Percentiles rank a stretch among this genome's conserved stretches.
These are phyloP conservation scores for Fraxinus baroniana DNA, from an alignment of 305 asterid species.

Conservation along the genomic window DNA sequence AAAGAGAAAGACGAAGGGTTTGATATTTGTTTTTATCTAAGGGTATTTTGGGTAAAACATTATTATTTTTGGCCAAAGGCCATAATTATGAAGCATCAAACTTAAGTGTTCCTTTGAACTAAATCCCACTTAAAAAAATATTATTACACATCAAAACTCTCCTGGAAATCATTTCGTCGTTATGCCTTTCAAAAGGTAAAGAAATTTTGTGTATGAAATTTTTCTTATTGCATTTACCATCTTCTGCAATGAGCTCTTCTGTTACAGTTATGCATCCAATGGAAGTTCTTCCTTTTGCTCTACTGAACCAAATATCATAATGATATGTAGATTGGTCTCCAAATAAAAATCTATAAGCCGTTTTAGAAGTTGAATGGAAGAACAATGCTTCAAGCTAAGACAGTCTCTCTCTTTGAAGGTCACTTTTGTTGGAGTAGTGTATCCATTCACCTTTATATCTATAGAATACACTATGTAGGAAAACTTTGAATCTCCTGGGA, in stretches of 20 bases:
- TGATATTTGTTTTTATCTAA: neutral
- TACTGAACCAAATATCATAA: neutral
- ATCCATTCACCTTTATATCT: neutral
- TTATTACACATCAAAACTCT: neutral
- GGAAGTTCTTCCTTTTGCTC: neutral
- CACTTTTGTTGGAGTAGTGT: neutral
- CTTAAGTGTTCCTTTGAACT: neutral
- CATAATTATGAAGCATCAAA: neutral
- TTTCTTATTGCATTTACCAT: neutral
- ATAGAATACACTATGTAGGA: neutral
- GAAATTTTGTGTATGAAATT: neutral
- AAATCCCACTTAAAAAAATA: neutral
- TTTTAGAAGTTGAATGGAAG: neutral
- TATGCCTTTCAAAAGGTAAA: neutral
- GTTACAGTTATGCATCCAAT: neutral
- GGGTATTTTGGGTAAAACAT: neutral
- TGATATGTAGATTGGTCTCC: neutral
- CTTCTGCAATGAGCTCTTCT: neutral
- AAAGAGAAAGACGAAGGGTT: neutral
- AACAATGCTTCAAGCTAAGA: neutral
- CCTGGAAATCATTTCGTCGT: constrained; percentile 1
- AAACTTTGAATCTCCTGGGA: neutral
- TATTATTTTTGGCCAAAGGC: neutral
- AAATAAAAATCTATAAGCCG: neutral
- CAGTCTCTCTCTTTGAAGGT: neutral